A percentile compares a stretch with the other conserved stretches of the same genome.
Evolutionary conservation across 2,329 filamentous ascomycete species (phyloP).

Genomic region (Trichoderma cornu-damae): DNA sequence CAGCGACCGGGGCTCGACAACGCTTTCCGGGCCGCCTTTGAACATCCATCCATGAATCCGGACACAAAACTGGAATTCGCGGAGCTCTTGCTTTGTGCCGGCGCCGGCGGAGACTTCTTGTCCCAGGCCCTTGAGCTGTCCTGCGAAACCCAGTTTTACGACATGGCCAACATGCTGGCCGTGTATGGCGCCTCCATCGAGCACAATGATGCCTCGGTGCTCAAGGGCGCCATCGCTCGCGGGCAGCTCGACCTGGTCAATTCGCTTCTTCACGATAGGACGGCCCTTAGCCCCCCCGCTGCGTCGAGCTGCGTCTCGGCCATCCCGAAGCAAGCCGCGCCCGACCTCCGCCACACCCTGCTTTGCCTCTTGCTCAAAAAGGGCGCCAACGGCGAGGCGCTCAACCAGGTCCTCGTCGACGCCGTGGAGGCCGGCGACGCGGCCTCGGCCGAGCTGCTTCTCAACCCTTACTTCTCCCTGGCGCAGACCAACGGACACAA

Average conservation of each 20-base stretch:
- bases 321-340: slow-evolving; percentile 43
- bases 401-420: slow-evolving; percentile 49
- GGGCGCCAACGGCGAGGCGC: slow-evolving; percentile 43
- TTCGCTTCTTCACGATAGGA: slow-evolving; percentile 43
- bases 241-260: slow-evolving; percentile 44
- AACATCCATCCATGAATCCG: slow-evolving; percentile 42
- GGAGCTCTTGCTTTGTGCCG: slow-evolving; percentile 54
- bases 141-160: slow-evolving; percentile 45
- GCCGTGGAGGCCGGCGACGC: slow-evolving; percentile 46
- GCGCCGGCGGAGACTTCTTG: slow-evolving; percentile 48
- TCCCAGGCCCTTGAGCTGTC: slow-evolving; percentile 46
- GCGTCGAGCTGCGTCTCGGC: slow-evolving; percentile 48
- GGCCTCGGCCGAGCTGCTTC: slow-evolving; percentile 44
- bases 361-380: slow-evolving; percentile 45
- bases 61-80: slow-evolving; percentile 48
- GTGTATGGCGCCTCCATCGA: slow-evolving; percentile 51
- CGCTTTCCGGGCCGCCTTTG: slow-evolving; percentile 46
- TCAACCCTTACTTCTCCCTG: slow-evolving; percentile 41
- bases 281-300: slow-evolving; percentile 38
- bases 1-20: slow-evolving; percentile 43
- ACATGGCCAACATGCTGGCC: slow-evolving; percentile 51
- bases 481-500: slow-evolving; percentile 22
- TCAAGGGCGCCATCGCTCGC: slow-evolving; percentile 44
- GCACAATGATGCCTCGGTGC: slow-evolving; percentile 45
- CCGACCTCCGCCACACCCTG: slow-evolving; percentile 42